Base-by-base conservation (phyloP, 106 monocot species). In the Acorus calamus region DNA sequence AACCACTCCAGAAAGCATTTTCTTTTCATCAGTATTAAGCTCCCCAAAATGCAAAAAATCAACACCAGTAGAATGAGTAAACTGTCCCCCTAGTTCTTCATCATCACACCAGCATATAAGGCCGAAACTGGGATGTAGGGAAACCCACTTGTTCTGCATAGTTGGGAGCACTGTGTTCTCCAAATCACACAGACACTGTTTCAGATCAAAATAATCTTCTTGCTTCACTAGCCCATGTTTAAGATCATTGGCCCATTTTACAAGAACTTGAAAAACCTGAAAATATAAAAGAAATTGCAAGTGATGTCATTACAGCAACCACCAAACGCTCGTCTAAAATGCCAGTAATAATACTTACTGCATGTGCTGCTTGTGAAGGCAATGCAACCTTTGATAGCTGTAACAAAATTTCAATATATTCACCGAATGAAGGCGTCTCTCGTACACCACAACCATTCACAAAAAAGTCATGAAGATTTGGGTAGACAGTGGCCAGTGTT, bases 71-170 rank as follows among this genome's bases (percentile, higher is more conserved):
- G 50, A 78, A 62, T 83, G 60, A 45, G 76, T 72, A 73, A 98
- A 91, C 14, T 88, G 82, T 42, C 75, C 65, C 61, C 72, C 81
- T 58, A 92, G 66, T 49, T 83, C 73, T 53, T 88, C 82, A 70
- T 92, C 81, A 81, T 98, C 98, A 59, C 74, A 83, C 98, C 98
- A 98, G 57, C 85, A 98, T 60, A 92, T 53, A 45, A 87, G 69
- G 70, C 98, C 98, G 77, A 80, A 92, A 49, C 78, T 85, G 55
- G 80, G 69, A 64, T 98, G 98, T 11, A 98, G 85, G 28, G 98
- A 98, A 65, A 92, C 91, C 98, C 98, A 98, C 73, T 77, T 98
- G 72, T 85, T 85, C 59, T 68, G 73, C 66, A 79, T 61, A 8
- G 88, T 92, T 61, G 98, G 98, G 59, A 98, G 75, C 4, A 98